Evolutionary conservation across 768 basidiomycete genomes (phyloP).

Genomic region (Chlorophyllum brunneum): DNA sequence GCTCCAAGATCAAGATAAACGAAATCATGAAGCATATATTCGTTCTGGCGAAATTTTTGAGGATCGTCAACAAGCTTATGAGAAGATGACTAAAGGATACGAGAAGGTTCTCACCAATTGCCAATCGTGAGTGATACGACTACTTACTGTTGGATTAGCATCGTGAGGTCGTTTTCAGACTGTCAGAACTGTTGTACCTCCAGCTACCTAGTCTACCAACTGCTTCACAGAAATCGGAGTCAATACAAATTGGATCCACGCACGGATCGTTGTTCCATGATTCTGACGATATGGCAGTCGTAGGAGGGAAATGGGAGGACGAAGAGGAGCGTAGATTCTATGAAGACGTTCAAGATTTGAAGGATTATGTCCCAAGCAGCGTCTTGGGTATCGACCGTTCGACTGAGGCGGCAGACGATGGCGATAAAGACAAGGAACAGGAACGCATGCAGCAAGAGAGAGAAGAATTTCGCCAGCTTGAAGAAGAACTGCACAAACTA

Average conservation of each 20-base stretch:
- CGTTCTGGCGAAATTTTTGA: conserved; percentile 99
- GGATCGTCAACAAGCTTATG: conserved; percentile 97
- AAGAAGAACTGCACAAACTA: conserved; percentile 72
- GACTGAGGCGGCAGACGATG: conserved; percentile 35
- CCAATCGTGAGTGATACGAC: conserved; percentile 58
- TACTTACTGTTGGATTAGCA: not conserved
- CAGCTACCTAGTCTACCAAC: conserved; percentile 83
- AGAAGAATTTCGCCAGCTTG: conserved; percentile 71
- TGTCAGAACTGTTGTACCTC: conserved; percentile 88
- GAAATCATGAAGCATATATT: conserved; percentile 99
- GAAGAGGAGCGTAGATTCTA: conserved; percentile 94
- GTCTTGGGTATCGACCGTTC: conserved; percentile 71
- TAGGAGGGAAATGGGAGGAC: conserved; percentile 94
- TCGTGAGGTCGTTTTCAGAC: conserved; percentile 36
- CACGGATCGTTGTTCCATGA: conserved; percentile 36
- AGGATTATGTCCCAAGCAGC: conserved; percentile 86
- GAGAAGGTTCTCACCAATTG: conserved; percentile 89
- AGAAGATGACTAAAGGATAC: conserved; percentile 96
- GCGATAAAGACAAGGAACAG: conserved; percentile 50
- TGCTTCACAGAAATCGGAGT: conserved; percentile 74
- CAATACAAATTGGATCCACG: conserved; percentile 68
- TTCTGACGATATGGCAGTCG: conserved; percentile 48
- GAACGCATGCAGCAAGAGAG: conserved; percentile 50
- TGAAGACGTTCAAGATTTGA: conserved; percentile 88
- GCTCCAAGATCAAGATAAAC: conserved; percentile 93